Evolutionary conservation across 2,329 filamentous ascomycete genomes (phyloP), one percentile per base, ranked within the genome.

Genomic region (Metarhizium sp.): DNA sequence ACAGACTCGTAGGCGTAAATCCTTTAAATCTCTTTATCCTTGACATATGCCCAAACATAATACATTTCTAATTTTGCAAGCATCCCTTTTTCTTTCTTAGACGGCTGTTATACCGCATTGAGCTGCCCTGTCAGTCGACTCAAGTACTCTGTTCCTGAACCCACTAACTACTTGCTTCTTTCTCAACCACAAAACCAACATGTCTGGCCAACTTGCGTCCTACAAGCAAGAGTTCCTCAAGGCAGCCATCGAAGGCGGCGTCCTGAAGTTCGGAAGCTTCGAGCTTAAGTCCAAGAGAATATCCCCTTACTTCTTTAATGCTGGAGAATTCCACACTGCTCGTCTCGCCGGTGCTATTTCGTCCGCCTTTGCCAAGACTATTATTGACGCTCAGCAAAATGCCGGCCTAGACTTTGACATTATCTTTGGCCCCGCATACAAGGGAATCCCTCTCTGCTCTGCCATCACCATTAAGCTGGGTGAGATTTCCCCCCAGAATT

Each of bases 251-350:
- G 72, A 76, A 25, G 84, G 85, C 64, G 80, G 81, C 59, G 85
- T 89, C 64, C 82, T 94, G 62, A 88, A 85, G 66, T 94, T 94
- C 70, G 90, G 90, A 71, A 84, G 80, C 68, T 94, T 90, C 75
- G 88, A 87, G 64, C 84, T 99, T 68, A 99, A 99, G 76, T 96
- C 92, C 54, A 89, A 90, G 73, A 89, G 92, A 66, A 79, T 78
- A 64, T 96, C 91, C 13, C 94, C 94, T 46, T 97, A 97, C 80
- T 97, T 97, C 79, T 95, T 97, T 84, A 96, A 96, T 73, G 91
- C 92, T 50, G 91, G 92, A 58, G 84, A 89, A 65, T 95, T 97
- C 74, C 90, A 94, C 78, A 86, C 85, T 53, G 87, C 87, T 25
- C 80, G 85, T 59, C 82, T 96, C 34, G 83, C 95, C 60, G 81